Conservation (phyloP, 495 filamentous ascomycete species). For the Staphylotrichum longicolle region DNA sequence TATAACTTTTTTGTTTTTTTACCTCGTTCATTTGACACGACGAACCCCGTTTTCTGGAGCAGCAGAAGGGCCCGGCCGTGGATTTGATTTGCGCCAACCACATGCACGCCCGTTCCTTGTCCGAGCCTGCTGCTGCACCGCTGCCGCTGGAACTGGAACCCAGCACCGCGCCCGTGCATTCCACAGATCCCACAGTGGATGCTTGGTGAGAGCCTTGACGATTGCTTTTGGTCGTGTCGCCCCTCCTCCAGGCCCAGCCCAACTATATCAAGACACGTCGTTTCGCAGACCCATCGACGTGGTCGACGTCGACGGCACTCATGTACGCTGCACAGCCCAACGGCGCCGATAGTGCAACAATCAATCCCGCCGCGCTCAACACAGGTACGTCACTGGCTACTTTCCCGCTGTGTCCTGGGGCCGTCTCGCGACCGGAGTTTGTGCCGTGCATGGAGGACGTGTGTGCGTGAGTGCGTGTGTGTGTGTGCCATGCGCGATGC, state of each 20-base stretch:
- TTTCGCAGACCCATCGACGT: slow-evolving; percentile 48
- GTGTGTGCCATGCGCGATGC: background rate
- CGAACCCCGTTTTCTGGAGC: slow-evolving; percentile 15
- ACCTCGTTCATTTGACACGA: slow-evolving; percentile 28
- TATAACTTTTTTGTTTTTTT: slow-evolving; percentile 22
- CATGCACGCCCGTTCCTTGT: slow-evolving; percentile 37
- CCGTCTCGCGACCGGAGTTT: background rate
- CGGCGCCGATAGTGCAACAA: slow-evolving; percentile 57
- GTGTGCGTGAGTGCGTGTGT: background rate
- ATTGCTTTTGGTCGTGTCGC: slow-evolving; percentile 30
- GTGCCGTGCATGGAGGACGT: background rate
- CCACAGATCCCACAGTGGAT: slow-evolving; percentile 26
- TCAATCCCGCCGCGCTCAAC: slow-evolving; percentile 55
- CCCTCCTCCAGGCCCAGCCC: slow-evolving; percentile 42
- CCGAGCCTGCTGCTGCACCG: slow-evolving; percentile 13
- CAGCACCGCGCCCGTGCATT: slow-evolving; percentile 45
- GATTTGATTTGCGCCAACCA: slow-evolving; percentile 38
- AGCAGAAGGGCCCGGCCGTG: background rate
- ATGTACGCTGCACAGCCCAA: slow-evolving; percentile 57
- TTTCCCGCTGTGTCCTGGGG: no score
- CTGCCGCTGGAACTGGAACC: slow-evolving; percentile 22
- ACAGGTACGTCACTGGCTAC: slow-evolving; percentile 43
- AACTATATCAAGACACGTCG: slow-evolving; percentile 60
- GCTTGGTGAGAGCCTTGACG: slow-evolving; percentile 20
- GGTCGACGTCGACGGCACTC: slow-evolving; percentile 43